phyloP scores from a whole-genome alignment of 1,139 yeast species.

The Hyphopichia pseudoburtonii region DNA sequence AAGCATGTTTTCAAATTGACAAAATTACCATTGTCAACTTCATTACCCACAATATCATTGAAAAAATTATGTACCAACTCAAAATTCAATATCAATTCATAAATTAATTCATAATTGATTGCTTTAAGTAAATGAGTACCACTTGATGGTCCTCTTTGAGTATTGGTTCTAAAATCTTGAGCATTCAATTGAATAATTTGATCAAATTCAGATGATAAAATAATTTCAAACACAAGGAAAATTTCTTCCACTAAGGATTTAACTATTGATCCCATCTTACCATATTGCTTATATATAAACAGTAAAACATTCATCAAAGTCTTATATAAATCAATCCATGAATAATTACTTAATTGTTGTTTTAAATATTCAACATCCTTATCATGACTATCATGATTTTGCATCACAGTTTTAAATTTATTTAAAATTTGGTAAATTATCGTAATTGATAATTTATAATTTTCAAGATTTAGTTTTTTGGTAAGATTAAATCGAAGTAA shows the following conservation, averaged over 20 bases:
- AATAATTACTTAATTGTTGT: slow-evolving; percentile 15
- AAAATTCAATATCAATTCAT: slow-evolving; percentile 32
- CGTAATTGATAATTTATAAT: slow-evolving; percentile 27
- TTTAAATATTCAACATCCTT: not conserved
- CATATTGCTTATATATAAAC: slow-evolving; percentile 23
- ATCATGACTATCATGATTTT: slow-evolving; percentile 1
- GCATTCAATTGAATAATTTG: slow-evolving; percentile 13
- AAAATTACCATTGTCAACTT: slow-evolving; percentile 17
- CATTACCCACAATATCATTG: slow-evolving; percentile 11
- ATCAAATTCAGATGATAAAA: slow-evolving; percentile 16
- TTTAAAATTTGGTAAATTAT: slow-evolving; percentile 22
- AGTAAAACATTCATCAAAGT: slow-evolving; percentile 25
- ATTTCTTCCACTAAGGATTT: slow-evolving; percentile 26
- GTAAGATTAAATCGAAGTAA: slow-evolving; percentile 42
- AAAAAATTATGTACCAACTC: slow-evolving; percentile 18
- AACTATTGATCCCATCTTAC: slow-evolving; percentile 7
- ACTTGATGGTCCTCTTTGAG: slow-evolving; percentile 4
- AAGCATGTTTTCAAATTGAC: slow-evolving; percentile 20
- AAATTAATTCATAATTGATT: slow-evolving; percentile 26
- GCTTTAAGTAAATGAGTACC: slow-evolving; percentile 15
- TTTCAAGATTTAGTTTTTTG: slow-evolving; percentile 30
- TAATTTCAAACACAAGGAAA: slow-evolving; percentile 22
- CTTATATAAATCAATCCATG: slow-evolving; percentile 31
- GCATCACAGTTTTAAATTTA: slow-evolving; percentile 3
- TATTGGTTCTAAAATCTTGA: slow-evolving; percentile 7